Conservation (phyloP, 345 rosid species). For the Psidium friedrichsthalianum region DNA sequence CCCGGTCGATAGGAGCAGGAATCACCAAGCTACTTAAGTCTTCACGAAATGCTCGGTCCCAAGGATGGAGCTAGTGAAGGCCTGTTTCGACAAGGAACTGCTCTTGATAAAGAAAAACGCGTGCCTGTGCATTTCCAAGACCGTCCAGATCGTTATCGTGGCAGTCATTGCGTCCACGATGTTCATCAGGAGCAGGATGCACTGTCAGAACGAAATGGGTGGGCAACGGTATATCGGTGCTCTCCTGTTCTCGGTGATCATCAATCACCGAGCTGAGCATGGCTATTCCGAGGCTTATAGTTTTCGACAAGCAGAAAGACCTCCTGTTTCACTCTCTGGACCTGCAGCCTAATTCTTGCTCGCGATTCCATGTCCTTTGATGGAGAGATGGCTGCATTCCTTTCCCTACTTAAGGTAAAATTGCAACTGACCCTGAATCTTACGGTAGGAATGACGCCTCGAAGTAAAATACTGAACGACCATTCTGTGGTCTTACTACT, state of each 20-base stretch:
- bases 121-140: constrained; percentile 57
- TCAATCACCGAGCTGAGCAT: constrained; percentile 72
- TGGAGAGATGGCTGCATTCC: background rate
- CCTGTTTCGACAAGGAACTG: constrained; percentile 72
- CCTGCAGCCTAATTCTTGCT: constrained; percentile 66
- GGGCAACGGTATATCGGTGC: constrained; percentile 40
- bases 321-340: constrained; percentile 78
- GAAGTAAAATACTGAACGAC: background rate
- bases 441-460: background rate
- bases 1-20: constrained; percentile 38
- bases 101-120: constrained; percentile 55
- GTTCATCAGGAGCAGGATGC: constrained; percentile 51
- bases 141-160: constrained; percentile 41
- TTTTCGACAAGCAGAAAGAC: constrained; percentile 87
- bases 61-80: constrained; percentile 46
- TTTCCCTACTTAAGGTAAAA: background rate
- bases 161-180: constrained; percentile 48
- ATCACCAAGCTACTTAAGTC: constrained; percentile 57
- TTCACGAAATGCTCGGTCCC: constrained; percentile 47
- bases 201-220: constrained; percentile 24
- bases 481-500: background rate
- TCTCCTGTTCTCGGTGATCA: constrained; percentile 35
- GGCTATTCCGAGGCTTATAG: constrained; percentile 65
- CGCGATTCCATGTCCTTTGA: constrained; percentile 30
- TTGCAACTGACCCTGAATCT: background rate